Base-by-base conservation (phyloP, 2,329 filamentous ascomycete species). In the Decorospora gaudefroyi region DNA sequence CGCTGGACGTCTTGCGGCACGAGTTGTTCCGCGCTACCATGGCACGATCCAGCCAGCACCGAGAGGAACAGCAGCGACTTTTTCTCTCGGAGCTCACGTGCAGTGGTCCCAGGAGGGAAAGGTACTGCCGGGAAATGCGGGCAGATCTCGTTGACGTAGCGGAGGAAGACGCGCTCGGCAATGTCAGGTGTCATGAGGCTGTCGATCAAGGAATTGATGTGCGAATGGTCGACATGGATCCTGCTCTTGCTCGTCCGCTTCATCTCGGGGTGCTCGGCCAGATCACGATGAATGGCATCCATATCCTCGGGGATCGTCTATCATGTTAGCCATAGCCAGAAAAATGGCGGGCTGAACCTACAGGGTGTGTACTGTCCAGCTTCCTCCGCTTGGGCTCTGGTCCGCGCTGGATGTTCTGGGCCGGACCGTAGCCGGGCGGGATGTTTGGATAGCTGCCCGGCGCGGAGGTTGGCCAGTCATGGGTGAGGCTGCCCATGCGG, bases 1-100 rank as follows among this genome's bases (percentile, higher is more conserved):
- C 79, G 75, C 62, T 90, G 87, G 3, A 76, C 61, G 2, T 80
- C 73, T n/a, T 77, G 74, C 11, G 74, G 69, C 8, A 82, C 73
- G 3, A 68, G 55, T 30, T 67, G 64, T 32, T 69, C 65, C 18
- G 59, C 51, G 3, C 72, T 71, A 3, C 78, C 78, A 34, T 71
- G 72, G 2, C 79, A 76, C 0, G 80, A 76, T 7, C 77, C 74
- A 11, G 77, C 76, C 10, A 85, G 57, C 11, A 85, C 78, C 2
- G 79, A 74, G 9, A 84, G 72, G 52, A 85, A 83, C 0, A 86
- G 69, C 6, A 81, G 68, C 0, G 83, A 82, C 64, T 81, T 84
- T 35, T 77, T 76, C 31, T 76, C 76, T 22, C 81, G 78, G 6
- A 84, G 61, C 12, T 79, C 74, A 6, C 74, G 70, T 46, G 81